These are phyloP conservation scores for Gossypium gossypioides DNA, from an alignment of 441 rosid species.

Conservation along the genomic window DNA sequence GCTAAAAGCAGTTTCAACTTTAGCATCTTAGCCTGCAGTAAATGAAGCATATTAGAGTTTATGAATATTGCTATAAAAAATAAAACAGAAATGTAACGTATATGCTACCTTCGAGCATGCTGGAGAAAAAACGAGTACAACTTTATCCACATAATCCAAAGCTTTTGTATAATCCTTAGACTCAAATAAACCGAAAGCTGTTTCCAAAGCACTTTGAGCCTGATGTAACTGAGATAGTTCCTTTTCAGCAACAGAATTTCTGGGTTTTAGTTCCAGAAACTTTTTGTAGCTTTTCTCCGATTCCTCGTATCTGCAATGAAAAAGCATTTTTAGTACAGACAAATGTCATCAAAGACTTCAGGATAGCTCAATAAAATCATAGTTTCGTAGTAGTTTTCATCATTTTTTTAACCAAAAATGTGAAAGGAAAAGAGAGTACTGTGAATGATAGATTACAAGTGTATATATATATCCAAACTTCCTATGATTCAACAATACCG, in stretches of 20 bases:
- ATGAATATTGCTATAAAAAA: neutral
- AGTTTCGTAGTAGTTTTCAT: neutral
- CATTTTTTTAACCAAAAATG: neutral
- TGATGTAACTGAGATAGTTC: slow-evolving; percentile 85
- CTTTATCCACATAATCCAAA: slow-evolving; percentile 69
- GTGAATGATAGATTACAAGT: neutral
- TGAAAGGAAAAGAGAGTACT: neutral
- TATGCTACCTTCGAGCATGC: slow-evolving; percentile 67
- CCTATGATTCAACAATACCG: slow-evolving; percentile 33
- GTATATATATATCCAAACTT: neutral
- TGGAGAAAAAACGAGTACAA: slow-evolving; percentile 85
- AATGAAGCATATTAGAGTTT: slow-evolving; percentile 7
- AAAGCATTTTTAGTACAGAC: slow-evolving; percentile 13
- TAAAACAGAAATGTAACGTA: neutral
- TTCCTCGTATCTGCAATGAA: slow-evolving; percentile 63
- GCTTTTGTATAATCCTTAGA: slow-evolving; percentile 61
- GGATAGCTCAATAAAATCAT: neutral
- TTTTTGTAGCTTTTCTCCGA: slow-evolving; percentile 64
- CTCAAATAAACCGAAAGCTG: slow-evolving; percentile 52
- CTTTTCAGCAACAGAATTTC: slow-evolving; percentile 61
- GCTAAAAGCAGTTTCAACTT: slow-evolving; percentile 64
- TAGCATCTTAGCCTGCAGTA: slow-evolving; percentile 70
- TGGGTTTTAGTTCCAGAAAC: slow-evolving; percentile 59
- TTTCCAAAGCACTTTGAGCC: slow-evolving; percentile 69
- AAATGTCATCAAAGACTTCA: neutral